Conservation (phyloP, 352 stramenopile species). For the Phytopythium litorale region DNA sequence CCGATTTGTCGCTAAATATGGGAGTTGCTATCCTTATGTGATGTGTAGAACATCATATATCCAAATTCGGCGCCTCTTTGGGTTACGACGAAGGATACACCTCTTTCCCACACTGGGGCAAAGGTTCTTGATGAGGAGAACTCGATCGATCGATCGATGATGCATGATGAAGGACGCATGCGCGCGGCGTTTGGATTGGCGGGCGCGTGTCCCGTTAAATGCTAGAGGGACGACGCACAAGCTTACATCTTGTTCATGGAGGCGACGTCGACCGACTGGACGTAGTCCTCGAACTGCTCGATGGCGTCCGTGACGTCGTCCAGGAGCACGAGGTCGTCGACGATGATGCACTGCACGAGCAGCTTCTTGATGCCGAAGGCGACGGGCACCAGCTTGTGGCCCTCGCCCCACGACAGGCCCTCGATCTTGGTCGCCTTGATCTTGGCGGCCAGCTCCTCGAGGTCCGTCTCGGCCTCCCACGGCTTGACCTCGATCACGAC, state of each 20-base stretch:
- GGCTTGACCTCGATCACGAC: conserved; percentile 67
- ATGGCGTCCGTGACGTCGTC: conserved; percentile 85
- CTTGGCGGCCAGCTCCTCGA: conserved; percentile 66
- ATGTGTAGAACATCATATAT: too few species aligned
- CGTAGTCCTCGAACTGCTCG: conserved; percentile 75
- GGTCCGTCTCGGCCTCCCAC: conserved; percentile 76
- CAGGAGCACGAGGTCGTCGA: conserved; percentile 76
- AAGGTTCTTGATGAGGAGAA: too few species aligned
- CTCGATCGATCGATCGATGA: too few species aligned
- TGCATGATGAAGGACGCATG: neutral
- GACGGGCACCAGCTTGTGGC: conserved; percentile 80
- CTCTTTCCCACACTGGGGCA: too few species aligned
- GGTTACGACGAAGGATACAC: too few species aligned
- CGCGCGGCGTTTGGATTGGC: conserved; percentile 3
- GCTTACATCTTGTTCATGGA: conserved; percentile 88
- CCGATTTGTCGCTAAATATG: too few species aligned
- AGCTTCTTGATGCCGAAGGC: conserved; percentile 88
- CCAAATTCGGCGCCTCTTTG: too few species aligned
- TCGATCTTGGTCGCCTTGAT: conserved; percentile 74
- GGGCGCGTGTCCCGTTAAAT: neutral
- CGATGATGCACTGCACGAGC: conserved; percentile 76
- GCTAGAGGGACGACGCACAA: neutral
- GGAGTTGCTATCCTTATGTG: too few species aligned
- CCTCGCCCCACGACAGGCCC: conserved; percentile 74
- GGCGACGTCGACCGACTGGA: conserved; percentile 83